Percentiles rank a stretch among this genome's conserved stretches.
Conservation (phyloP, 257 asterid species). For the Solanum okadae region DNA sequence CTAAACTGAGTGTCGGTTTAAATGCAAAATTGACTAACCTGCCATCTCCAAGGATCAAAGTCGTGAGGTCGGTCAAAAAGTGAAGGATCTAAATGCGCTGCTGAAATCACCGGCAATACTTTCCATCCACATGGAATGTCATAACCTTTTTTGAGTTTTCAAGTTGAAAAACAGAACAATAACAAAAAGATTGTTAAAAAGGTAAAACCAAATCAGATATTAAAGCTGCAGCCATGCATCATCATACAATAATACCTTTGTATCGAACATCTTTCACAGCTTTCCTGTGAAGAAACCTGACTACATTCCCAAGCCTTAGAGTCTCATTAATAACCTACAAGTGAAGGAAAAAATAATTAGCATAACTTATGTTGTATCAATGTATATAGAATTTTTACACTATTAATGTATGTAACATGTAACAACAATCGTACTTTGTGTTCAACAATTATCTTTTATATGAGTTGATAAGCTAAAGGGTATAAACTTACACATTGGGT, state of each 20-base stretch:
- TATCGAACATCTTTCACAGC: conserved; percentile 78
- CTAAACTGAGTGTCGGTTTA: background rate
- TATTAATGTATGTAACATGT: background rate
- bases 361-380: background rate
- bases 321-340: conserved; percentile 73
- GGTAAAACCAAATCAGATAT: background rate
- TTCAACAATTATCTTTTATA: background rate
- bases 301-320: conserved; percentile 83
- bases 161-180: background rate
- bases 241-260: conserved; percentile 32
- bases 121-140: conserved; percentile 99
- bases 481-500: conserved; percentile 72
- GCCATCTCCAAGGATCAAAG: conserved; percentile 97
- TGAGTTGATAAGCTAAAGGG: background rate
- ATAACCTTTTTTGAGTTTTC: conserved; percentile 42
- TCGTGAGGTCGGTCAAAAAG: conserved; percentile 84
- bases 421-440: background rate
- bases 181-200: background rate
- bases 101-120: conserved; percentile 90
- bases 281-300: conserved; percentile 85
- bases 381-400: background rate
- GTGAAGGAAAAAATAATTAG: background rate
- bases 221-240: background rate
- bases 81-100: conserved; percentile 89
- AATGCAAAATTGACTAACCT: conserved; percentile 32